Evolutionary conservation across 352 stramenopile genomes (phyloP), one percentile per base, ranked within the genome.

Genomic region (Globisporangium canariense): DNA sequence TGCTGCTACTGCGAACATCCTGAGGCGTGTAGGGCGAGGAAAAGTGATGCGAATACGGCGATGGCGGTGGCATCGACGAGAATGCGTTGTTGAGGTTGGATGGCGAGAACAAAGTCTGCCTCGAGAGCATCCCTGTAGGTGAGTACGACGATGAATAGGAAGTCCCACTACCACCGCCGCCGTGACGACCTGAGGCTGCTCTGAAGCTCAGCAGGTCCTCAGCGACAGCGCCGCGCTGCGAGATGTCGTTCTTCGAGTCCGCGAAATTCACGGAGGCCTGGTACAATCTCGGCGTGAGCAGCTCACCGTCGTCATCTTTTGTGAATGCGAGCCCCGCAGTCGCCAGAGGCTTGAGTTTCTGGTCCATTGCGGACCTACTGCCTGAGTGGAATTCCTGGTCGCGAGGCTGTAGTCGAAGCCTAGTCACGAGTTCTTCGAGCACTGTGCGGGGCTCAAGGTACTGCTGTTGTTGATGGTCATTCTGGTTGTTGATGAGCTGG

Each of bases 401-500:
- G 16, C 30, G 52, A 58, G 32, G 30, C 30, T 58, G 52, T 32
- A 58, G 52, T 45, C 52, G 41, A 18, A 58, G 30, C 4, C 13
- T 43, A 8, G 10, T 14, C 52, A 58, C 52, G 3, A 58, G 30
- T 10, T 41, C 52, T n/a, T 58, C 52, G 8, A 58, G 28, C n/a
- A 58, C 30, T 7, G 10, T 9, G n/a, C 52, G 52, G 18, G 52
- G 30, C 30, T 58, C 52, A 3, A 58, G 4, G 4, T 28, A 41
- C 16, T 57, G 28, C 9, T 56, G 28, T 14, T 56, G 51, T 9
- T 58, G 30, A 3, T 51, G 52, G 30, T 22, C 22, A 8, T 30
- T 30, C 28, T 62, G 57, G 20, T 40, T 10, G 40, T 64, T 36
- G 36, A 67, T 67, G 28, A 80, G 57, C 2, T 70, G 47, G 8